phyloP scores from a whole-genome alignment of 768 basidiomycete genomes.

The Amanita pseudoporphyria region DNA sequence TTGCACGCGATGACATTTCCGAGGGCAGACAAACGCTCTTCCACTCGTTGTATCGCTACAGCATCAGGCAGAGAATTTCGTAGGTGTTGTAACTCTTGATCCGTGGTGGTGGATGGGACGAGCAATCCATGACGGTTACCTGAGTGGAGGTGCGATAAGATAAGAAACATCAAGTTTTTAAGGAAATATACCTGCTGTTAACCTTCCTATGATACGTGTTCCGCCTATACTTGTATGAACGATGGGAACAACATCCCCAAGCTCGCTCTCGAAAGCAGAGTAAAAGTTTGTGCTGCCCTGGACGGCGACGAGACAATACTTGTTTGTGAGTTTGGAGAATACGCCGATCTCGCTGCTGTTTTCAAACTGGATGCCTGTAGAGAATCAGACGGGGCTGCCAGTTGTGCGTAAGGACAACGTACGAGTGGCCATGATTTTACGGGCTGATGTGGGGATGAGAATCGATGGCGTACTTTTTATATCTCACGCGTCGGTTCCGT shows the following conservation, averaged over 20 bases:
- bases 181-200: conserved; percentile 68
- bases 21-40: conserved; percentile 93
- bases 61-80: conserved; percentile 89
- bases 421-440: conserved; percentile 39
- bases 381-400: not conserved
- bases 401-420: conserved; percentile 12
- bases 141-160: conserved; percentile 17
- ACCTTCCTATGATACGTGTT: conserved; percentile 85
- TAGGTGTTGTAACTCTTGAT: conserved; percentile 96
- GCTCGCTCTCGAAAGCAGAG: conserved; percentile 93
- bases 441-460: not conserved
- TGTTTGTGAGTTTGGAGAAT: conserved; percentile 96
- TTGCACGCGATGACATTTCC: conserved; percentile 99
- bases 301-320: conserved; percentile 90
- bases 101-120: conserved; percentile 91
- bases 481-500: not conserved
- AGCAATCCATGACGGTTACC: conserved; percentile 97
- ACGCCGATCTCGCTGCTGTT: conserved; percentile 95
- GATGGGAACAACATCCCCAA: conserved; percentile 89
- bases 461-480: not conserved
- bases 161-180: not conserved
- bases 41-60: conserved; percentile 93
- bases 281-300: conserved; percentile 97
- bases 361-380: conserved; percentile 83
- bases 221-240: conserved; percentile 94